Evolutionary conservation across 2,329 filamentous ascomycete species (phyloP).

Genomic region (Triangularia setosa): DNA sequence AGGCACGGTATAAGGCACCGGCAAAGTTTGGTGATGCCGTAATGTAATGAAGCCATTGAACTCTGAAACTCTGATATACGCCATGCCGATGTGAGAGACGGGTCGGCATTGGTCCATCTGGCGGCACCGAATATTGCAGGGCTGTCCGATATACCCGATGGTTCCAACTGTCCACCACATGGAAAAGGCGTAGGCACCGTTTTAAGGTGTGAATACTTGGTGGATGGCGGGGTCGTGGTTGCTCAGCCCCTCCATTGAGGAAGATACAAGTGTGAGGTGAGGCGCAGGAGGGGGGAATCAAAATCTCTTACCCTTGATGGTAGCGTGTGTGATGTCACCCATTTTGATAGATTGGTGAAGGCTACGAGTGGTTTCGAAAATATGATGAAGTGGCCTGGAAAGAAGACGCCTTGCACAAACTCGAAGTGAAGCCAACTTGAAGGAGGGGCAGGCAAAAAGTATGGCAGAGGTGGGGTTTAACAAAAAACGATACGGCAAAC

Average conservation of each 20-base stretch:
- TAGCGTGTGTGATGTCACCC: constrained; percentile 54
- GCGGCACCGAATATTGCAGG: neutral
- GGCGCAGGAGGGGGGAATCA: neutral
- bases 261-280: neutral
- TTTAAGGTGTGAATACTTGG: neutral
- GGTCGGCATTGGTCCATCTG: neutral
- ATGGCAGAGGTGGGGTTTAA: constrained; percentile 14
- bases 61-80: neutral
- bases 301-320: constrained; percentile 49
- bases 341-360: constrained; percentile 35
- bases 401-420: constrained; percentile 15
- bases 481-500: constrained; percentile 1
- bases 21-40: neutral
- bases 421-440: constrained; percentile 21
- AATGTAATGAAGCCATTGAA: neutral
- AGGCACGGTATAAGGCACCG: constrained; percentile 6
- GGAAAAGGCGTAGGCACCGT: neutral
- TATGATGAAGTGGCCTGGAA: constrained; percentile 14
- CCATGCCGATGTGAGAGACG: neutral
- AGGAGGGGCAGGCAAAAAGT: constrained; percentile 10
- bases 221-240: neutral
- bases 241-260: neutral
- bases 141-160: constrained; percentile 1
- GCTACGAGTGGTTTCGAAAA: constrained; percentile 6
- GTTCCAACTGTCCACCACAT: neutral